Evolutionary conservation across 495 filamentous ascomycete genomes (phyloP).

Genomic region (Lasiosphaeria ovina): DNA sequence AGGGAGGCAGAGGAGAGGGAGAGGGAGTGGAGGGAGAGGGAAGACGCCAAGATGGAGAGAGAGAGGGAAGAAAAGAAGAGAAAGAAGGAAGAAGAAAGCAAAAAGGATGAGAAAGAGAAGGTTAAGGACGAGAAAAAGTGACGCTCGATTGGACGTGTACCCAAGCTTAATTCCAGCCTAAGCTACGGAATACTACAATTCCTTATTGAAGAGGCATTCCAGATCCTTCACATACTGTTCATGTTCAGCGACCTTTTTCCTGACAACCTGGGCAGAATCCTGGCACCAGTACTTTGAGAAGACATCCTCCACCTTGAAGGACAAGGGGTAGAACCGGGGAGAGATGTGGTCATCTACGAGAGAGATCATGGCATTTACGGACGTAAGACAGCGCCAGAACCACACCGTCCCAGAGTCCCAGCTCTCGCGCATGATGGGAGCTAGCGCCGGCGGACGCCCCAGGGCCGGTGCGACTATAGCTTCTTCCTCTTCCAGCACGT

Average conservation of each 20-base stretch:
- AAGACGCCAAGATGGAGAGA: slow-evolving; percentile 17
- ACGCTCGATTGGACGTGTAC: neutral
- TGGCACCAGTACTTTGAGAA: slow-evolving; percentile 22
- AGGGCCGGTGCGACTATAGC: neutral
- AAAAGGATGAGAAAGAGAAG: slow-evolving; percentile 14
- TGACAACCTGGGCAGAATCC: slow-evolving; percentile 10
- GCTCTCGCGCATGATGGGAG: slow-evolving; percentile 14
- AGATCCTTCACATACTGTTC: too few species aligned
- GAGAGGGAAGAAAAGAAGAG: slow-evolving; percentile 20
- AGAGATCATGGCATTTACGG: slow-evolving; percentile 25
- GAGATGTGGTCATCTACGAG: slow-evolving; percentile 26
- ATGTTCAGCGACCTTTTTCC: slow-evolving; percentile 10
- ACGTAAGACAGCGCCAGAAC: slow-evolving; percentile 25
- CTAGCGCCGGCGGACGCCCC: slow-evolving; percentile 7
- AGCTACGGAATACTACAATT: too few species aligned
- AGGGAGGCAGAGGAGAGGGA: neutral
- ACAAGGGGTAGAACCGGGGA: slow-evolving; percentile 20
- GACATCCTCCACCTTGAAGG: slow-evolving; percentile 17
- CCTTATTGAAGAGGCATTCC: too few species aligned
- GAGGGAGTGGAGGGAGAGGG: slow-evolving; percentile 1
- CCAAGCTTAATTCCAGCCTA: neutral
- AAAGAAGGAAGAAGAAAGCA: slow-evolving; percentile 5
- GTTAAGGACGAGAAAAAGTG: neutral
- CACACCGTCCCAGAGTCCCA: slow-evolving; percentile 24
- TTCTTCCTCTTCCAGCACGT: slow-evolving; percentile 21